Evolutionary conservation across 495 filamentous ascomycete genomes (phyloP).

Genomic region (Aspergillus cavernicola): DNA sequence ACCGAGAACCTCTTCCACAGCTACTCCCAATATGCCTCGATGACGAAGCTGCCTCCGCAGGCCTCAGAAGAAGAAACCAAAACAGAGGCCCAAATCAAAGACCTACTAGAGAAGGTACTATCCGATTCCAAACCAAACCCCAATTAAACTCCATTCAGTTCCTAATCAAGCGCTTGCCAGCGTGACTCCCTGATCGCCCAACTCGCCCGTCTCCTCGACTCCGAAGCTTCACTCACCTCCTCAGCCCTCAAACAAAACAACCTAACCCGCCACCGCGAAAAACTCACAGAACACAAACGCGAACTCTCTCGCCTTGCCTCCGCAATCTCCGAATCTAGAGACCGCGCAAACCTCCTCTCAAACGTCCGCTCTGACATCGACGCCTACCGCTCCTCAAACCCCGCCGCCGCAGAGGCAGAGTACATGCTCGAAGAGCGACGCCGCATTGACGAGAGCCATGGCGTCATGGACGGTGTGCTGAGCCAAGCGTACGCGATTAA

Average conservation of each 20-base stretch:
- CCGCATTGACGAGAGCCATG: conserved; percentile 81
- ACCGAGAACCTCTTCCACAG: conserved; percentile 91
- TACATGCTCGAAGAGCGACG: conserved; percentile 93
- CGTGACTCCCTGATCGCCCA: conserved; percentile 78
- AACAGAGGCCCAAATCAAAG: conserved; percentile 77
- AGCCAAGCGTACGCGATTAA: conserved; percentile 97
- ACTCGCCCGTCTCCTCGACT: conserved; percentile 86
- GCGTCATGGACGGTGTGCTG: conserved; percentile 82
- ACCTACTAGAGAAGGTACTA: conserved; percentile 61
- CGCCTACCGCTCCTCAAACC: conserved; percentile 78
- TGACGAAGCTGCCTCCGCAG: conserved; percentile 72
- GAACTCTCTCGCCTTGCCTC: conserved; percentile 72
- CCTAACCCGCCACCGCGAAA: conserved; percentile 85
- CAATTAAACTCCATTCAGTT: no score
- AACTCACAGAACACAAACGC: conserved; percentile 79
- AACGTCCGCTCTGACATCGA: conserved; percentile 90
- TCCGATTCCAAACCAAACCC: no score
- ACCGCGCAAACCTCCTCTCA: conserved; percentile 86
- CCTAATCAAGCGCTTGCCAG: conserved; percentile 36
- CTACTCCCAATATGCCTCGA: conserved; percentile 90
- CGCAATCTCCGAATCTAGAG: conserved; percentile 66
- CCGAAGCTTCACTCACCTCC: conserved; percentile 81
- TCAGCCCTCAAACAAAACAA: conserved; percentile 95
- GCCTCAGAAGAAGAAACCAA: conserved; percentile 80
- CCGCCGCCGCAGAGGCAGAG: conserved; percentile 78